A percentile compares a stretch with the other conserved stretches of the same genome.
These are phyloP conservation scores for Funneliformis geosporum DNA, from an alignment of 192 early-diverging fungal species.

Conservation along the genomic window DNA sequence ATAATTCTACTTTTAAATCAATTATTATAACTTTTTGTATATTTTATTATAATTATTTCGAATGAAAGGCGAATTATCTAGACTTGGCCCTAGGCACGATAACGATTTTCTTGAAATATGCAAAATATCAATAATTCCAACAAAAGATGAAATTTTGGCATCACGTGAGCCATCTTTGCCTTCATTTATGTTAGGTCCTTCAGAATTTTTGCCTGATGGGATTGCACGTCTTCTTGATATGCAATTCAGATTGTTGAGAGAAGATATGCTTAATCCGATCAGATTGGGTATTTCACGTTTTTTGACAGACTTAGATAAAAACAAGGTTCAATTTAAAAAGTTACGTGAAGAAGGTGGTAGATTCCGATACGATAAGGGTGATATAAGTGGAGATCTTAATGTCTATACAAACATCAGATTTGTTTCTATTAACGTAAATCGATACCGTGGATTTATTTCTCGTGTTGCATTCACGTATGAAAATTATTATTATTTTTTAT, in stretches of 20 bases:
- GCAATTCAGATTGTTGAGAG: constrained; percentile 61
- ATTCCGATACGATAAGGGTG: constrained; percentile 24
- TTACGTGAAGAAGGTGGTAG: constrained; percentile 33
- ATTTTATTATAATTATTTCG: constrained; percentile 27
- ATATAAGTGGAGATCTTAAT: constrained; percentile 39
- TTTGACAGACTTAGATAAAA: constrained; percentile 29
- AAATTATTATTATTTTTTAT: not conserved
- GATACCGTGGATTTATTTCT: constrained; percentile 31
- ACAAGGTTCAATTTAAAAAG: not conserved
- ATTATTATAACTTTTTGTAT: constrained; percentile 37
- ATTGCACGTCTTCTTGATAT: constrained; percentile 53
- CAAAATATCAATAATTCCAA: constrained; percentile 55
- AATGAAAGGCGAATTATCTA: constrained; percentile 38
- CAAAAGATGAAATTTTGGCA: constrained; percentile 51
- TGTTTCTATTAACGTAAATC: constrained; percentile 32
- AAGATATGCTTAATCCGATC: constrained; percentile 56
- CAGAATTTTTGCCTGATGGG: constrained; percentile 51
- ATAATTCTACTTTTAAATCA: not conserved
- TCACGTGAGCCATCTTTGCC: constrained; percentile 49
- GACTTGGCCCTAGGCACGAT: constrained; percentile 51
- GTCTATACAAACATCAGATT: constrained; percentile 46
- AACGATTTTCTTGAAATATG: constrained; percentile 52
- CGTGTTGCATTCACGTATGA: constrained; percentile 32
- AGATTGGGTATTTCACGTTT: constrained; percentile 49
- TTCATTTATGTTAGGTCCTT: constrained; percentile 35